phyloP scores from a whole-genome alignment of 176 grass and related monocot species.

The Aegilops sharonensis region DNA sequence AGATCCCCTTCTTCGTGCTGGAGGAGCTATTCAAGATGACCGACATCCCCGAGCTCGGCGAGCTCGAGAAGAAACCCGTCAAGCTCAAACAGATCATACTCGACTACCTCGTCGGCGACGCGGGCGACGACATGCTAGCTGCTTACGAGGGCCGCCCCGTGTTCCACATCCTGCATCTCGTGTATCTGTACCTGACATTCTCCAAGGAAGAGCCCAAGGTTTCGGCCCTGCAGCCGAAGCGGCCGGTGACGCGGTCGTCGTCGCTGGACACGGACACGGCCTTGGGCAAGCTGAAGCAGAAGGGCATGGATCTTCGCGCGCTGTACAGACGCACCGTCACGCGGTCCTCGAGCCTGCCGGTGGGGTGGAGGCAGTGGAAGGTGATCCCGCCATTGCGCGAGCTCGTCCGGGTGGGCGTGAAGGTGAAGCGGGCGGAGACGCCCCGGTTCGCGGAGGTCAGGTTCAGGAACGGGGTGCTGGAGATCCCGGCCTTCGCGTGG shows the following conservation, averaged over 20 bases:
- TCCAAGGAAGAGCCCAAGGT: not conserved
- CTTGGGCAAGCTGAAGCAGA: no score
- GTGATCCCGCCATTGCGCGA: no score
- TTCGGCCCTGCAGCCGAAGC: not conserved
- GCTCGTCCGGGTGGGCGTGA: no score
- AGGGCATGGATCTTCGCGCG: not conserved
- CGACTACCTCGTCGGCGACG: not conserved
- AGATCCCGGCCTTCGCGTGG: no score
- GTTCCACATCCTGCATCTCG: not conserved
- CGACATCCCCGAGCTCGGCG: not conserved
- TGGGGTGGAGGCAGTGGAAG: not conserved
- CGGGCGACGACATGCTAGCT: not conserved
- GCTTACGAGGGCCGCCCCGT: not conserved
- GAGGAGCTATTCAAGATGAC: conserved; percentile 9
- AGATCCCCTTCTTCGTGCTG: not conserved
- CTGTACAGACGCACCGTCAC: not conserved
- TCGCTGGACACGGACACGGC: not conserved
- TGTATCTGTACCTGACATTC: not conserved
- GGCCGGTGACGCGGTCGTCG: not conserved
- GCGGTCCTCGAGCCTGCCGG: not conserved
- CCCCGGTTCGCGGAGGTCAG: no score
- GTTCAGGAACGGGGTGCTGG: no score
- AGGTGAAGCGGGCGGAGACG: no score
- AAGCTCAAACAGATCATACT: not conserved
- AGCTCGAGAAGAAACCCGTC: not conserved